Base-by-base conservation (phyloP, 345 rosid genomes). In the Aegle marmelos region DNA sequence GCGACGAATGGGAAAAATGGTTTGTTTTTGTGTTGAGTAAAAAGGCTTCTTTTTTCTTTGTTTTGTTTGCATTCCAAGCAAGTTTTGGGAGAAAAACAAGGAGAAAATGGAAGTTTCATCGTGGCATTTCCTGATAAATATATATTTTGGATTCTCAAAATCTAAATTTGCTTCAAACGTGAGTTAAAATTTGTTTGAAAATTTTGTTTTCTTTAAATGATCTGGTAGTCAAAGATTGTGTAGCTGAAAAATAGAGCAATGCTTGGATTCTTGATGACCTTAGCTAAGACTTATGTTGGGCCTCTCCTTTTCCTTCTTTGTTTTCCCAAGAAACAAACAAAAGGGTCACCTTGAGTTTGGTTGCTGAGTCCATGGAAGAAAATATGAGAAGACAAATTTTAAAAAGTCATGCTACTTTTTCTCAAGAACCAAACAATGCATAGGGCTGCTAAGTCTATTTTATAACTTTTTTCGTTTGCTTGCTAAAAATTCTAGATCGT, bases 341-440 rank as follows among this genome's bases (percentile, higher is more conserved):
- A 33, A 59, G 61, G 48, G 64, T 67, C 70, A 66, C 9, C 53
- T 39, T 54, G 27, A 36, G 37, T 68, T 75, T 76, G 74, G 54
- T 74, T 76, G 50, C n/a, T 70, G 63, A 66, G 39, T 65, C 25
- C 79, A 76, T n/a, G 25, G 62, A 53, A 72, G 56, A 25, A 37
- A 39, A 37, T 30, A 62, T 9, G 45, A 24, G 48, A 41, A 21
- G 34, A 57, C 45, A 71, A 34, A 50, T 22, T 24, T 33, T 33
- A 33, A 17, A 53, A 36, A 7, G n/a, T 61, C 74, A 24, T 7
- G 21, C 75, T 79, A 1, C 45, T 30, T 37, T 81, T 81, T 82
- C 80, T 72, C 77, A 50, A 83, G 34, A 79, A 79, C 75, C 83
- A 66, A 83, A 78, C 81, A 56, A 22, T 13, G 62, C 69, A 70